A percentile compares a stretch with the other conserved stretches of the same genome.
Conservation (phyloP, 78 protist genomes). For the Dictyostelium brefeldianum region DNA sequence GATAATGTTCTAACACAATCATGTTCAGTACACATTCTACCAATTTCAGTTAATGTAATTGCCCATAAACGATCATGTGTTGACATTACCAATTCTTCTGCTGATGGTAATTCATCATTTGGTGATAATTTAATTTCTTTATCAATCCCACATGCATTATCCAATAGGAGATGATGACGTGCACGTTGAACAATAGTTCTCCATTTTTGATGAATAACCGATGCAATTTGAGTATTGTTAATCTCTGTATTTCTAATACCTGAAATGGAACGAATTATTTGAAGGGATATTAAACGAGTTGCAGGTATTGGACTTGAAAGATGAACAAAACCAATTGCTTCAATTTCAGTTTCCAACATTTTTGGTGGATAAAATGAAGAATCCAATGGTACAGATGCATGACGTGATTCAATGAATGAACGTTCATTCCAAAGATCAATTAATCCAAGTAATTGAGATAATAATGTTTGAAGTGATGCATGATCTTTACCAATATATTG, state of each 20-base stretch:
- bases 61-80: constrained; percentile 71
- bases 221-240: constrained; percentile 48
- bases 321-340: constrained; percentile 64
- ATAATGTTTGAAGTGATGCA: constrained; percentile 41
- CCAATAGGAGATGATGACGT: constrained; percentile 44
- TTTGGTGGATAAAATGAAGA: constrained; percentile 66
- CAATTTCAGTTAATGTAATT: constrained; percentile 40
- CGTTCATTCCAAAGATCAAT: constrained; percentile 77
- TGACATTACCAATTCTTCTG: constrained; percentile 25
- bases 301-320: constrained; percentile 36
- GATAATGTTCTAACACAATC: constrained; percentile 65
- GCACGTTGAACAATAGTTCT: constrained; percentile 57
- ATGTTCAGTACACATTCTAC: constrained; percentile 41
- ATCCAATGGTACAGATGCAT: constrained; percentile 52
- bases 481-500: constrained; percentile 60
- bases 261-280: constrained; percentile 34
- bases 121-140: constrained; percentile 55
- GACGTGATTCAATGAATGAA: constrained; percentile 75
- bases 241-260: constrained; percentile 70
- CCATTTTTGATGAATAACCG: constrained; percentile 42
- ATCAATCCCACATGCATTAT: constrained; percentile 60
- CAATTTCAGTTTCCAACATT: constrained; percentile 75
- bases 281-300: constrained; percentile 28
- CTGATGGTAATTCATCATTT: constrained; percentile 63
- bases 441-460: constrained; percentile 46